phyloP scores from a whole-genome alignment of 2,329 filamentous ascomycete species.

The Cryoendolithus antarcticus region DNA sequence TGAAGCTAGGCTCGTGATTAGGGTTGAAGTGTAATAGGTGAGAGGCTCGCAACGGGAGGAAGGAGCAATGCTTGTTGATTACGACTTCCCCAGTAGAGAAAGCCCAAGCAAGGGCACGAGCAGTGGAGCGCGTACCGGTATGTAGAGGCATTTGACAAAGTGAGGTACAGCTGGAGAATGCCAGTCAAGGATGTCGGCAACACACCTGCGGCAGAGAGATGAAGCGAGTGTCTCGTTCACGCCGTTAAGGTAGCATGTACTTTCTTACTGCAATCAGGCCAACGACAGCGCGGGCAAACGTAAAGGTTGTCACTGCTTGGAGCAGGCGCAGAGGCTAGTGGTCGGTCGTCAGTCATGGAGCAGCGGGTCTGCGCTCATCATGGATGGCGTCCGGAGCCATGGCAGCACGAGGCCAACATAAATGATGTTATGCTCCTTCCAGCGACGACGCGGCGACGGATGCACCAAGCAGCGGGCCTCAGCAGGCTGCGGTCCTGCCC shows the following conservation, averaged over 20 bases:
- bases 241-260: neutral
- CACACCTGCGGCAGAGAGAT: too few relatives aligned
- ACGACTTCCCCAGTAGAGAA: neutral
- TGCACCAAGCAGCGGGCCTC: constrained; percentile 2
- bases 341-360: neutral
- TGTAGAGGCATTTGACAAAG: too few relatives aligned
- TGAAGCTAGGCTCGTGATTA: neutral
- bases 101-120: too few relatives aligned
- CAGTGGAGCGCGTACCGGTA: too few relatives aligned
- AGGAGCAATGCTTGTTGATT: neutral
- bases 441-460: neutral
- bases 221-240: constrained; percentile 3
- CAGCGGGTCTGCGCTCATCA: constrained; percentile 1
- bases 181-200: too few relatives aligned
- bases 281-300: neutral
- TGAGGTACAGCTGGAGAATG: too few relatives aligned
- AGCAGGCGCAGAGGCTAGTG: too few relatives aligned
- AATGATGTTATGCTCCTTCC: too few relatives aligned
- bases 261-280: neutral
- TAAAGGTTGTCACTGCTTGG: too few relatives aligned
- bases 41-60: neutral
- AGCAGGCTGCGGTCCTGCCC: neutral
- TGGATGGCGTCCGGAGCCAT: constrained; percentile 1
- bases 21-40: neutral
- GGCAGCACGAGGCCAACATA: too few relatives aligned